Evolutionary conservation across 2,329 filamentous ascomycete species (phyloP).

Genomic region (Xylariaceae sp.): DNA sequence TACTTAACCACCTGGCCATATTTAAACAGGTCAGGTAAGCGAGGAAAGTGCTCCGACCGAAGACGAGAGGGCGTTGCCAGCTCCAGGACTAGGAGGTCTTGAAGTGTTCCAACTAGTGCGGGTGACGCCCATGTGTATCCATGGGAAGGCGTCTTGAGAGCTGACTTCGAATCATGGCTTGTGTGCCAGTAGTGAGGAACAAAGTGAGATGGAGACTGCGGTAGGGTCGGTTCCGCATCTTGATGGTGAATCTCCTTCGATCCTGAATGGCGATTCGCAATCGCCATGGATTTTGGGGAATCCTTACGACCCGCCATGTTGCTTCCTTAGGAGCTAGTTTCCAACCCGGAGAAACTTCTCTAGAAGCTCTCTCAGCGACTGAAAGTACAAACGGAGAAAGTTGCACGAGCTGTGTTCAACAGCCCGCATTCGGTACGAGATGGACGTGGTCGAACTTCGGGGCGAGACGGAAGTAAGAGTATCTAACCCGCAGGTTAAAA

Average conservation of each 20-base stretch:
- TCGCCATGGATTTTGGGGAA: not conserved
- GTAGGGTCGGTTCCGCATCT: not conserved
- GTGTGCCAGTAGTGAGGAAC: not conserved
- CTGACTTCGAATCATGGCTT: not conserved
- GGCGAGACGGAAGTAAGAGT: not conserved
- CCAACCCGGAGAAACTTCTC: no score
- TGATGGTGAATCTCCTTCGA: not conserved
- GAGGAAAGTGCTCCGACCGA: not conserved
- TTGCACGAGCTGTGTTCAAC: not conserved
- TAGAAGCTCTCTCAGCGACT: no score
- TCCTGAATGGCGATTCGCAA: not conserved
- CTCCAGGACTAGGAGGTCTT: not conserved
- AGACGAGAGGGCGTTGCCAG: not conserved
- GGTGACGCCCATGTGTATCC: slow-evolving; percentile 6
- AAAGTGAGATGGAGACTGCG: not conserved
- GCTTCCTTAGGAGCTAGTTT: no score
- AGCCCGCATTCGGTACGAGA: not conserved
- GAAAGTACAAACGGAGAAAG: not conserved
- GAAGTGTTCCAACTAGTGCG: not conserved
- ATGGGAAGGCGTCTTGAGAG: not conserved
- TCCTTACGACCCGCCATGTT: not conserved
- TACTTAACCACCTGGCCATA: not conserved
- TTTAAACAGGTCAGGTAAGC: not conserved
- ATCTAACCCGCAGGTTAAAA: not conserved
- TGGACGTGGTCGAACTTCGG: not conserved